A percentile compares a stretch with the other conserved stretches of the same genome.
These are phyloP conservation scores for Craterostigma plantagineum DNA, from an alignment of 257 asterid species.

Conservation along the genomic window DNA sequence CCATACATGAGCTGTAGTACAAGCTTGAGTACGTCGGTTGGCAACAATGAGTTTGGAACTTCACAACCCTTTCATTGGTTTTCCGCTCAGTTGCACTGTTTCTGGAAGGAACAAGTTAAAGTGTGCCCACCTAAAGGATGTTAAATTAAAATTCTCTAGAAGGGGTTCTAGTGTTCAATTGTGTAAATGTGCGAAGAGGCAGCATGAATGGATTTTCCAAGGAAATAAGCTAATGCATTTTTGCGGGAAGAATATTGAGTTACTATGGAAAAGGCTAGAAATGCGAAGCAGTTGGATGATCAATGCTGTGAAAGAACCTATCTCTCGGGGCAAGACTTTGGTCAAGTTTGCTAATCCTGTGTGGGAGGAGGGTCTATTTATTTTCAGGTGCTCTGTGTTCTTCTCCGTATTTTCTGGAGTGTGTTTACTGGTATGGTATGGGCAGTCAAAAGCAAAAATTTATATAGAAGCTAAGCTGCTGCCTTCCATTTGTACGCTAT, in stretches of 20 bases:
- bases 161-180: slow-evolving; percentile 18
- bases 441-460: slow-evolving; percentile 59
- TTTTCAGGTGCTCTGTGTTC: slow-evolving; percentile 68
- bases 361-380: slow-evolving; percentile 83
- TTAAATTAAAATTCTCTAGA: slow-evolving; percentile 14
- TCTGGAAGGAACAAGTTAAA: slow-evolving; percentile 21
- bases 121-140: slow-evolving; percentile 15
- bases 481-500: slow-evolving; percentile 59
- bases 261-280: slow-evolving; percentile 51
- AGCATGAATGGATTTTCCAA: slow-evolving; percentile 51
- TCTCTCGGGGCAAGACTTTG: slow-evolving; percentile 38
- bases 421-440: slow-evolving; percentile 71
- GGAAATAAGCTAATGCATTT: slow-evolving; percentile 47
- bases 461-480: slow-evolving; percentile 59
- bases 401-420: slow-evolving; percentile 72
- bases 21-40: slow-evolving; percentile 1
- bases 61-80: slow-evolving; percentile 46
- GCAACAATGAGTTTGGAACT: slow-evolving; percentile 38
- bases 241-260: slow-evolving; percentile 46
- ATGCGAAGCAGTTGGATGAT: slow-evolving; percentile 39
- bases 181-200: slow-evolving; percentile 40
- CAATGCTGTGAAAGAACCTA: slow-evolving; percentile 52
- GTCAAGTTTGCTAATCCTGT: slow-evolving; percentile 49
- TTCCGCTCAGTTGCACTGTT: slow-evolving; percentile 28
- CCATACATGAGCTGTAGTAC: slow-evolving; percentile 25